Base-by-base conservation (phyloP, 2,329 filamentous ascomycete genomes). In the Xylaria sp. region DNA sequence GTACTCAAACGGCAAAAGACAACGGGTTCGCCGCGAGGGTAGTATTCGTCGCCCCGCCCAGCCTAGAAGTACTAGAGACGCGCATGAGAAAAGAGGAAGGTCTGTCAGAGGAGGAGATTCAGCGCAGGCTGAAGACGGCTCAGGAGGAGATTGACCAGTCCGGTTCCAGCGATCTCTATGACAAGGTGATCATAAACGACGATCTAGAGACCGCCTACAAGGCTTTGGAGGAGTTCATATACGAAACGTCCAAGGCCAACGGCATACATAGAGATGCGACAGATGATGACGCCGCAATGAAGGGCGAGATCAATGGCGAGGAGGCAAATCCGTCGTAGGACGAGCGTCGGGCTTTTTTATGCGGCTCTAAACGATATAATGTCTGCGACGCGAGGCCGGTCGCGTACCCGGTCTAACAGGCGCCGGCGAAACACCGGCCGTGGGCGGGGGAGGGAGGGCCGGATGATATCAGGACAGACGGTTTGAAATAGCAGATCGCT, bases 1-100 rank as follows among this genome's bases (percentile, higher is more conserved):
- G 83, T 21, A 80, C 81, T 6, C 80, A 85, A 68, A 83, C 85
- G 69, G 81, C 84, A 61, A 85, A 83, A 63, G 85, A 86, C 59
- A 82, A 83, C 68, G 82, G 78, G 48, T 87, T 85, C 58, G 71
- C 78, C 27, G 85, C 84, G 2, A 82, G 85, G 5, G 83, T 82
- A 65, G 73, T 88, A 54, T 81, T 86, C 62, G 68, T 89, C 63
- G 75, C 78, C 31, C 79, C 83, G 2, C 74, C 83, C 0, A 73
- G 68, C 40, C 54, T 74, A 19, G 75, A 76, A 23, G 72, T 71
- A 3, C 67, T 82, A 9, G 76, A 79, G 62, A 54, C 69, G 41
- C 76, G 81, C 31, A 67, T 87, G 38, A 77, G 78, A 52, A 75
- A 79, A 35, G 74, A 75, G 2, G 70, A 76, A 41, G 78, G 74